phyloP scores from a whole-genome alignment of 2,329 filamentous ascomycete species.

The Thelonectria discophora region DNA sequence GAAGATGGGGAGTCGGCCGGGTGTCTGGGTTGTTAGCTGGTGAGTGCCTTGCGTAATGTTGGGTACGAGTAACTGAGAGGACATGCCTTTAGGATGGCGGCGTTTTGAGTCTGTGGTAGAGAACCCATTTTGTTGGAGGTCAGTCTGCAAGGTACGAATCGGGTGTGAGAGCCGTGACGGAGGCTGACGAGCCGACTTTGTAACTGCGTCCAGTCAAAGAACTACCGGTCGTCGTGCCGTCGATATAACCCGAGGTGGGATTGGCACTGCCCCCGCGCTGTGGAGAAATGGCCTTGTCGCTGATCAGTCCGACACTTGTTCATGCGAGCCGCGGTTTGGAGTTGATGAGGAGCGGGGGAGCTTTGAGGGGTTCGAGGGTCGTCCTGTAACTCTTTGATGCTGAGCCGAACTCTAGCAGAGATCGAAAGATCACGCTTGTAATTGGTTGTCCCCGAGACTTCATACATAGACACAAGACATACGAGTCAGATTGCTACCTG shows the following conservation, averaged over 20 bases:
- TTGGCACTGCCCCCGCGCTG: neutral
- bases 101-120: neutral
- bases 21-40: neutral
- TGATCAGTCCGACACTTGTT: neutral
- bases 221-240: constrained; percentile 2
- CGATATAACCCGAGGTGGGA: neutral
- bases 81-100: neutral
- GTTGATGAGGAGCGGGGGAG: neutral
- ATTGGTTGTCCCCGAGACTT: too few species aligned
- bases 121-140: neutral
- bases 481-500: too few species aligned
- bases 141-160: too few species aligned
- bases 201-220: neutral
- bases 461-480: too few species aligned
- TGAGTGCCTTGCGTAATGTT: neutral
- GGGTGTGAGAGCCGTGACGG: neutral
- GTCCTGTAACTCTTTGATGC: too few species aligned
- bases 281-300: neutral
- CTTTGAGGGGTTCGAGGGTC: neutral
- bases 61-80: neutral
- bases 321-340: neutral
- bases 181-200: neutral
- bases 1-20: neutral
- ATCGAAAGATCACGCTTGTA: too few species aligned
- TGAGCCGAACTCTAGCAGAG: too few species aligned